Evolutionary conservation across 2,329 filamentous ascomycete species (phyloP).

Genomic region (Penicillium hesseltinei): DNA sequence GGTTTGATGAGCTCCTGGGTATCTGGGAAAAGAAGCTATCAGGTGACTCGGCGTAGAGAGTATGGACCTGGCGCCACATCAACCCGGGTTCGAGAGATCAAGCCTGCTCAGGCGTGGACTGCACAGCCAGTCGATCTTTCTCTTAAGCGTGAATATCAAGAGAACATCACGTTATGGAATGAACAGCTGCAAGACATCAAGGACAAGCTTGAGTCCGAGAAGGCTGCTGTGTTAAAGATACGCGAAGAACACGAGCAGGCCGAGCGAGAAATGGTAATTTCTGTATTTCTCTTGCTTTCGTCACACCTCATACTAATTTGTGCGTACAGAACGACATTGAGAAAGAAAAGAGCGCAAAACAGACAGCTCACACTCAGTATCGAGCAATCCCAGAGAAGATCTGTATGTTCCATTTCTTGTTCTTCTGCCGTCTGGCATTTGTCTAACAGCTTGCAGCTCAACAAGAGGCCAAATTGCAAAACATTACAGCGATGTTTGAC

Average conservation of each 20-base stretch:
- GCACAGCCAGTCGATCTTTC: slow-evolving; percentile 67
- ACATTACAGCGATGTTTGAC: slow-evolving; percentile 40
- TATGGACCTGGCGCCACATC: slow-evolving; percentile 74
- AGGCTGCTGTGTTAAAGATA: slow-evolving; percentile 22
- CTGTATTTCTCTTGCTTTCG: not conserved
- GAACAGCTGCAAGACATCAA: slow-evolving; percentile 40
- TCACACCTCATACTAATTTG: slow-evolving; percentile 12
- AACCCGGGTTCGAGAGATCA: slow-evolving; percentile 63
- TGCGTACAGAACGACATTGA: slow-evolving; percentile 35
- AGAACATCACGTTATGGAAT: slow-evolving; percentile 46
- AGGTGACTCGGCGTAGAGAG: slow-evolving; percentile 69
- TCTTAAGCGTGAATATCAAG: slow-evolving; percentile 59
- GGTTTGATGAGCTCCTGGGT: slow-evolving; percentile 66
- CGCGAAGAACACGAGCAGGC: slow-evolving; percentile 23
- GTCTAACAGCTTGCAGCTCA: slow-evolving; percentile 39
- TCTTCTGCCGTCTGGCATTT: not conserved
- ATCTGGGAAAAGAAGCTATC: slow-evolving; percentile 63
- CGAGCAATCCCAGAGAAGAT: slow-evolving; percentile 69
- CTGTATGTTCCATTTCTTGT: slow-evolving; percentile 50
- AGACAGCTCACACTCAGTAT: slow-evolving; percentile 65
- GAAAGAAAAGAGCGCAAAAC: slow-evolving; percentile 64
- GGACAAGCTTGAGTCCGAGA: slow-evolving; percentile 32
- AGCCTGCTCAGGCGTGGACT: slow-evolving; percentile 67
- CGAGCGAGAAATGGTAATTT: slow-evolving; percentile 46
- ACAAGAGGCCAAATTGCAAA: slow-evolving; percentile 48